phyloP scores from a whole-genome alignment of 2,329 filamentous ascomycete species.

The Neofusicoccum ribis region DNA sequence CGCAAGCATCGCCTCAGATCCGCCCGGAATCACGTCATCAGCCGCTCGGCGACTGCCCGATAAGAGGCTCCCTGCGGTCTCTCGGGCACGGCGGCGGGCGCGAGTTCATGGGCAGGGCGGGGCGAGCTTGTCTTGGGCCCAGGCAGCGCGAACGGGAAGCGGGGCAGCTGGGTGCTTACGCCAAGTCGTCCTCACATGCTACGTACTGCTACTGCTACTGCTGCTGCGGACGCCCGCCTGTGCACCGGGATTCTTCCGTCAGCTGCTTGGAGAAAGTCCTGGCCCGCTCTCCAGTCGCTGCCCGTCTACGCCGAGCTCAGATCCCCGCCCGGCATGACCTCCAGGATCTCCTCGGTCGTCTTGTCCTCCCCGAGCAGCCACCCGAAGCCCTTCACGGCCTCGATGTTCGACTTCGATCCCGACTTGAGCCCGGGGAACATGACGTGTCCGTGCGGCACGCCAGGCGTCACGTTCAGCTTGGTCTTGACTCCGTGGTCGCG shows the following conservation, averaged over 20 bases:
- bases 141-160: too few species aligned
- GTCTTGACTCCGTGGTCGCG: constrained; percentile 20
- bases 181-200: too few species aligned
- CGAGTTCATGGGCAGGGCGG: too few species aligned
- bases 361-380: constrained; percentile 1
- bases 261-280: too few species aligned
- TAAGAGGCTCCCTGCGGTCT: too few species aligned
- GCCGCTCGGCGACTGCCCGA: neutral
- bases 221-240: too few species aligned
- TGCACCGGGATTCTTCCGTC: too few species aligned
- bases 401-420: neutral
- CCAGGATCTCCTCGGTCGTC: neutral
- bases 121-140: too few species aligned
- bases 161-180: too few species aligned
- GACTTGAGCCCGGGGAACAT: neutral
- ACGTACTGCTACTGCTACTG: too few species aligned
- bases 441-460: constrained; percentile 15
- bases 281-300: too few species aligned
- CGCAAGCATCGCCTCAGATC: constrained; percentile 10
- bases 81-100: too few species aligned
- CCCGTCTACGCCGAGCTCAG: neutral
- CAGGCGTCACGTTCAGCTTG: constrained; percentile 20
- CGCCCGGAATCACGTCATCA: constrained; percentile 8
- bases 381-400: neutral
- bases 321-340: neutral